Percentiles rank a stretch among this genome's conserved stretches.
These are phyloP conservation scores for Neurospora sublineolata DNA, from an alignment of 495 filamentous ascomycete genomes.

Conservation along the genomic window DNA sequence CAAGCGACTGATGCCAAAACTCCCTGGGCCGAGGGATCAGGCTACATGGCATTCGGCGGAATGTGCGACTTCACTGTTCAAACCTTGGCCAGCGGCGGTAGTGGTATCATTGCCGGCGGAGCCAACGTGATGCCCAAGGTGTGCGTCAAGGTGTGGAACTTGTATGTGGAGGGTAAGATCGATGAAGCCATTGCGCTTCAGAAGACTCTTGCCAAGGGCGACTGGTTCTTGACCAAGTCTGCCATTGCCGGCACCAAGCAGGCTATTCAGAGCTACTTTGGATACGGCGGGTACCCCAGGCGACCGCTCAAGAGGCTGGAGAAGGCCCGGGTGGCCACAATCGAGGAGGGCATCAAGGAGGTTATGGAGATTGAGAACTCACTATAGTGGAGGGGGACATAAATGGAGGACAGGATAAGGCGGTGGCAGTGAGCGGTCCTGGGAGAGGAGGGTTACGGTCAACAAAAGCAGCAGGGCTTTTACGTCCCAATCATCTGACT, in stretches of 20 bases:
- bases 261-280: conserved; percentile 72
- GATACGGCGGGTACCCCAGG: conserved; percentile 72
- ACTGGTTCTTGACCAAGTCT: conserved; percentile 80
- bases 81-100: conserved; percentile 67
- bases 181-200: conserved; percentile 68
- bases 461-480: background rate
- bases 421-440: background rate
- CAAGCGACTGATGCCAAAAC: conserved; percentile 61
- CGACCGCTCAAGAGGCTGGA: conserved; percentile 59
- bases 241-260: conserved; percentile 80
- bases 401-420: background rate
- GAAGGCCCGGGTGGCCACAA: conserved; percentile 46
- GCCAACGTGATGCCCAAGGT: conserved; percentile 79
- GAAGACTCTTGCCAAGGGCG: conserved; percentile 57
- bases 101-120: conserved; percentile 75
- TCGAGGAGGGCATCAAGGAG: conserved; percentile 60
- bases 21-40: conserved; percentile 48
- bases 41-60: conserved; percentile 80
- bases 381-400: conserved; percentile 15
- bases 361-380: conserved; percentile 48
- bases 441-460: background rate
- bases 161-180: conserved; percentile 59
- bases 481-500: background rate
- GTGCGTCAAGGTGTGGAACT: conserved; percentile 70
- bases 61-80: conserved; percentile 82